Evolutionary conservation across 352 stramenopile genomes (phyloP), one percentile per base, ranked within the genome.

Genomic region (Halophytophthora polymorphica): DNA sequence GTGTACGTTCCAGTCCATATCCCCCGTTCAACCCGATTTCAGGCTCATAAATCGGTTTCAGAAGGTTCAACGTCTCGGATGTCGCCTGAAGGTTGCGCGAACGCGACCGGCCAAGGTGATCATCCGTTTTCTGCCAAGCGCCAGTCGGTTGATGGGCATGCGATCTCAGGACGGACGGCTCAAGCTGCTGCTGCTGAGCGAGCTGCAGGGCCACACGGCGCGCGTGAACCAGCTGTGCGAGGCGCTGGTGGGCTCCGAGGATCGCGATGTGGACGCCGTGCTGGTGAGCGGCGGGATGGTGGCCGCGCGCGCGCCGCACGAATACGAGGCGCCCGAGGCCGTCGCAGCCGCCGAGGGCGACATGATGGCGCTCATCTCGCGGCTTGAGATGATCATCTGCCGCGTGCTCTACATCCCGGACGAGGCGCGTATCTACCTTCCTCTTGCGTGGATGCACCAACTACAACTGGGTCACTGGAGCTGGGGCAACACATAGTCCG

Each of bases 311-410:
- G 62, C 51, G n/a, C 59, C 72, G 21, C 64, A 65, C 41, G 70
- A 56, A 25, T 92, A 89, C 57, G 66, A 77, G 11, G 56, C 63
- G 35, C 65, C 81, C 10, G 82, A 91, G 62, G 61, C 50, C 10
- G 68, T 87, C 22, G 81, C 80, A 3, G 78, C 80, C 3, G 84
- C 82, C 19, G 84, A 95, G 70, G 85, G 85, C 56, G 85, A 95
- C 64, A 93, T 93, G 83, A 93, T 90, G 77, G 81, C 85, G 58
- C 65, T 93, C 41, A 83, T 95, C 43, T 91, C 85, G 15, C 73
- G 85, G 22, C 77, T 95, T 33, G 85, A 95, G 53, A 90, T 84
- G 66, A 88, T 95, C 45, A 81, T 93, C 17, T 93, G 85, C 38
- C 83, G 83, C 21, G 81, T 95, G 10, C 37, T 95, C 11, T 95